Base-by-base conservation (phyloP, 768 basidiomycete genomes). In the Tricholoma flavovirens region DNA sequence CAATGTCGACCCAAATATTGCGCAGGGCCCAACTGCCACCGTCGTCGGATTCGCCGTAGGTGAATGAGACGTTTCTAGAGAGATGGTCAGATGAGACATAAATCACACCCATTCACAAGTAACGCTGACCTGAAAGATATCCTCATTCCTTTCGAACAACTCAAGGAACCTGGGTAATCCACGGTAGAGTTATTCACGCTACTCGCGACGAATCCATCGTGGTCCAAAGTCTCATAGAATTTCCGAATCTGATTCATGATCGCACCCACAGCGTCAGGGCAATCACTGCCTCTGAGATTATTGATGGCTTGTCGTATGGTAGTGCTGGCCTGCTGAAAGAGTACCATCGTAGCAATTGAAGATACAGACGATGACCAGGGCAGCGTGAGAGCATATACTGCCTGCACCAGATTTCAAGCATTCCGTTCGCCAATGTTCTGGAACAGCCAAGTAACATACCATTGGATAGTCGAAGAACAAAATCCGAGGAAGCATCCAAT, bases 1-100 rank as follows among this genome's bases (percentile, higher is more conserved):
- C 57, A 51, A 81, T 70, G 12, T 60, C 66, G 52, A 80, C 67
- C 0, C 74, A 72, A 48, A 77, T 57, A 50, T 72, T 62, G 21
- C 61, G 51, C 9, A 78, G 38, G 2, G 38, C 36, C 22, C 29
- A 29, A 4, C 5, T 62, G 15, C 67, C 66, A 19, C 46, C 8
- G 32, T 21, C 54, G 15, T 19, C 36, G 38, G n/a, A 35, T 36
- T 54, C 48, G 33, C 24, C 58, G 54, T 59, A 66, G 22, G 19
- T 35, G 30, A 64, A 59, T 12, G 46, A 55, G n/a, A 66, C 64
- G 38, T 59, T 56, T 29, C 65, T 64, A 36, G 24, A 32, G n/a
- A 21, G 21, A 24, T 24, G 15, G 30, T 15, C 29, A 42, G 17
- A 15, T 4, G 21, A 53, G 54, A 19, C 46, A 11, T 10, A 19